phyloP scores from a whole-genome alignment of 352 stramenopile genomes.

The Phytophthora melonis region DNA sequence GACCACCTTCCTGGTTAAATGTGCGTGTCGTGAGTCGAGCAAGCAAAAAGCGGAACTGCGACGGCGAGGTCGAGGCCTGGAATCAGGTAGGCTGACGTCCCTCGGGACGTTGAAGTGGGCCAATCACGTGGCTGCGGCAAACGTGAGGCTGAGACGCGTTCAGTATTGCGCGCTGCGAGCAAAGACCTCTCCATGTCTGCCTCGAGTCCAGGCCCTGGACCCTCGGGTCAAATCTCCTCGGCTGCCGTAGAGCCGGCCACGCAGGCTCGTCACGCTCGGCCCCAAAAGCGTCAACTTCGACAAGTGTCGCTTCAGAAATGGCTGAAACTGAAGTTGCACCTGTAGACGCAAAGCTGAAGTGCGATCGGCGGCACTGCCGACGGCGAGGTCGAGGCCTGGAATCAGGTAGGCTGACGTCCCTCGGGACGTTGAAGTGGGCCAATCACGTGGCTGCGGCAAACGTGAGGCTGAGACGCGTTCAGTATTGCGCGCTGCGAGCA shows the following conservation, averaged over 20 bases:
- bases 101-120: constrained; percentile 16
- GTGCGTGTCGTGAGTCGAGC: no score
- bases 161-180: constrained; percentile 4
- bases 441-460: constrained; percentile 4
- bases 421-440: constrained; percentile 16
- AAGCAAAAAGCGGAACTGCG: no score
- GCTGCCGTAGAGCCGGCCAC: constrained; percentile 6
- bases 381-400: not conserved
- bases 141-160: constrained; percentile 7
- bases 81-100: no score
- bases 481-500: constrained; percentile 2
- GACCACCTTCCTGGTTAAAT: no score
- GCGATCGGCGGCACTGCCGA: constrained; percentile 1
- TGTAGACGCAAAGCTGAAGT: constrained; percentile 19
- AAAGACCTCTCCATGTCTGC: constrained; percentile 27
- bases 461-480: constrained; percentile 7
- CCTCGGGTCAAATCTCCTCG: constrained; percentile 9
- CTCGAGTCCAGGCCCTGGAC: not conserved
- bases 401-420: no score
- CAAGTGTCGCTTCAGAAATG: constrained; percentile 23
- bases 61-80: no score
- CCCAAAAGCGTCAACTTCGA: not conserved
- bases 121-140: constrained; percentile 2
- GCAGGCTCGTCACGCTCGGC: constrained; percentile 14
- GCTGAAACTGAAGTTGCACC: constrained; percentile 23